Evolutionary conservation across 192 early-diverging fungal genomes (phyloP), one percentile per base, ranked within the genome.

Genomic region (Rhizophagus clarus): DNA sequence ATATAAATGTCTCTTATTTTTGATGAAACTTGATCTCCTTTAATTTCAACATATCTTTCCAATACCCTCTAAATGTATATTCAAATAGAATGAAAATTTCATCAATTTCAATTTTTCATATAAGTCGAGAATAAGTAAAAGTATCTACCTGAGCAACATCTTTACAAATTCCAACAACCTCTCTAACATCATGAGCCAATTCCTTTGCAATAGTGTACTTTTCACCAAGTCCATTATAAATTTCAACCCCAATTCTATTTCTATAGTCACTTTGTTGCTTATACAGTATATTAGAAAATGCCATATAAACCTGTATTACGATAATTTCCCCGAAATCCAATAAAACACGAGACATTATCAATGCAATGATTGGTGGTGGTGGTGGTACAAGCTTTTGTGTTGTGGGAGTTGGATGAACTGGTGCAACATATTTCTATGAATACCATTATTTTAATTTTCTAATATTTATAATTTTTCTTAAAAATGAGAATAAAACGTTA

Each of bases 291-390:
- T 31, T 60, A 40, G 69, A 79, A 75, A 22, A 81, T 22, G 61
- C 49, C 51, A 28, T 64, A 66, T 81, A 85, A 15, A 77, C 70
- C 49, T 79, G 76, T 10, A 49, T 37, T 12, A 84, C 61, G 9
- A 67, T 72, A 64, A 74, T 56, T 34, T 87, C 85, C 7, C 81
- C 73, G n/a, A 87, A 73, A 49, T 87, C 82, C 26, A 81, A 83
- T 77, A 79, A 79, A n/a, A 85, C 61, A 4, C 84, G 78, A 34
- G 86, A 82, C 22, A 74, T 67, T 2, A 82, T 56, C 22, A 87
- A 31, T 10, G 40, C 51, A n/a, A 84, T 29, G 15, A 80, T 79
- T 15, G 79, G 76, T 68, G 67, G 42, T 56, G 51, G 74, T 63
- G 74, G 29, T 34, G 12, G 26, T 67, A 26, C 34, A n/a, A 32